Percentiles rank a stretch among this genome's conserved stretches.
Evolutionary conservation across 148 eudicot species (phyloP).

Genomic region (Rhododendron simsii): DNA sequence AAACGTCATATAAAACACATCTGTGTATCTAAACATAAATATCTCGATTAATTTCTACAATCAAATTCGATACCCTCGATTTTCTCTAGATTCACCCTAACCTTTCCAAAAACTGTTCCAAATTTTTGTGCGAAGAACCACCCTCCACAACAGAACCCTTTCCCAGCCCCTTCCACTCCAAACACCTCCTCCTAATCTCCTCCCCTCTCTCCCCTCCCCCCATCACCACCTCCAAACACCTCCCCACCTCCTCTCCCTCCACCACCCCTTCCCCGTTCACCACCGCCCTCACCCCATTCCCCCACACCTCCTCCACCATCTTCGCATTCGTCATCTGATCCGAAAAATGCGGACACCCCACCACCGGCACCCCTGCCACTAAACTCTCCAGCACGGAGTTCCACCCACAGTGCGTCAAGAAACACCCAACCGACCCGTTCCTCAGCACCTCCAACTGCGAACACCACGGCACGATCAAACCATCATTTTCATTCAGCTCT

Average conservation of each 20-base stretch:
- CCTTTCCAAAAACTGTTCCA: slow-evolving; percentile 31
- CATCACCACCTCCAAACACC: slow-evolving; percentile 43
- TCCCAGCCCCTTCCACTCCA: slow-evolving; percentile 38
- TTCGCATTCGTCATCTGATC: slow-evolving; percentile 60
- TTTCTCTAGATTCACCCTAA: neutral
- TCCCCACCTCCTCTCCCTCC: slow-evolving; percentile 35
- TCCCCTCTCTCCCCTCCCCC: slow-evolving; percentile 24
- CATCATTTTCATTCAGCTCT: neutral
- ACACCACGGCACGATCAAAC: slow-evolving; percentile 29
- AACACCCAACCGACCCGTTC: slow-evolving; percentile 39
- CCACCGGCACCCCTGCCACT: slow-evolving; percentile 44
- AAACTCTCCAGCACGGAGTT: slow-evolving; percentile 54
- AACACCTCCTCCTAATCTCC: slow-evolving; percentile 18
- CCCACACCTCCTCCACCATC: slow-evolving; percentile 48
- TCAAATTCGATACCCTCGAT: neutral
- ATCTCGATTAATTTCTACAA: neutral
- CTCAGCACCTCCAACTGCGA: slow-evolving; percentile 17
- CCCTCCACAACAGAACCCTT: slow-evolving; percentile 35
- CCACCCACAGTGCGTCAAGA: slow-evolving; percentile 55
- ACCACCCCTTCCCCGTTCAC: slow-evolving; percentile 30
- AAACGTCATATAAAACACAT: neutral
- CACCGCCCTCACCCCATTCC: slow-evolving; percentile 36
- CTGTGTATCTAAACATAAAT: neutral
- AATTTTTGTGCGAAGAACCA: slow-evolving; percentile 40
- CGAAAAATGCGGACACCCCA: slow-evolving; percentile 40